Evolutionary conservation across 2,329 filamentous ascomycete species (phyloP), one percentile per base, ranked within the genome.

Genomic region (Neopestalotiopsis rosae): DNA sequence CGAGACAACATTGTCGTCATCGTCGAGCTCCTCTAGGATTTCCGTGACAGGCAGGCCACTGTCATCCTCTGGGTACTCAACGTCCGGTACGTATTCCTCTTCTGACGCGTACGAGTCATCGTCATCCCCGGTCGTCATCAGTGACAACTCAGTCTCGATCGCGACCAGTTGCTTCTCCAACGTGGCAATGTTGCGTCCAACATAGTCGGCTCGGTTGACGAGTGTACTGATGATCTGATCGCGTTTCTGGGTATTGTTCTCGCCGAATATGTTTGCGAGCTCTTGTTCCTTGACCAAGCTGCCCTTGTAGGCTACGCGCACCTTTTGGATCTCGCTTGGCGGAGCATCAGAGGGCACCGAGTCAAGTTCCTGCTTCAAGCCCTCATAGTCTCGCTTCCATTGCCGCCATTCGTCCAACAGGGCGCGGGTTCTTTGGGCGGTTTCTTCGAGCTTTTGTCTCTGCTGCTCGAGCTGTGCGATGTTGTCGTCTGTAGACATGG

Each of bases 341-440:
- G 82, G 80, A 67, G 87, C 80, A 65, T 83, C 81, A 57, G 84
- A 78, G 45, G 85, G 79, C 32, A 91, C 78, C 4, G 83, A 84
- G 66, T 89, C 81, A 38, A 98, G 88, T 75, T 97, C 94, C 78
- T 97, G 94, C 78, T 93, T 94, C 71, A 98, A 86, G 30, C 91
- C 89, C 77, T 97, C 94, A 80, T 98, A 98, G 79, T 98, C 95
- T 62, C 92, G 90, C 78, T 97, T 95, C 89, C 93, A 97, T 67
- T 91, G 91, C 72, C 93, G 92, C 95, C 95, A 99, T 82, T 97
- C 92, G 71, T 90, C 90, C 66, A 98, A 86, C 6, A 92, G 91
- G 75, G 92, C 89, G 67, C 89, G 89, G 24, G 98, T 87, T 78
- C 94, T 90, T 64, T 86, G 82, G 61, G 97, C 87, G 72, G 91